phyloP scores from a whole-genome alignment of 164 flowering plant species.

The Cinnamomum chago region DNA sequence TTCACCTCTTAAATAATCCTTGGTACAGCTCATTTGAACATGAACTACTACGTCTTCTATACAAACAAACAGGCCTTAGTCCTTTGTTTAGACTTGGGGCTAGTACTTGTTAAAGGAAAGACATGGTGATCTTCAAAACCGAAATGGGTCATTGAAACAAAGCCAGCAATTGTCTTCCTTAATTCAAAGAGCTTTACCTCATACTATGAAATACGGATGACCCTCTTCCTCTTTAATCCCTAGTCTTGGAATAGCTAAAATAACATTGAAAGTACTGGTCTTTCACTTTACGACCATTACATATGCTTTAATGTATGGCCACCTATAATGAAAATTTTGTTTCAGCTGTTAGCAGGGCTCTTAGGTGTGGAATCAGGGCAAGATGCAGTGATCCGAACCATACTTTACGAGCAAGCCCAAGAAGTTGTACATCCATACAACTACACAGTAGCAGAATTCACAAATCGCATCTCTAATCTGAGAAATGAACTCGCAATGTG shows the following conservation, averaged over 20 bases:
- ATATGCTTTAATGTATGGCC: too few species aligned
- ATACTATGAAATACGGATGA: too few species aligned
- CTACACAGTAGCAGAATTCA: conserved; percentile 52
- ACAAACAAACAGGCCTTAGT: too few species aligned
- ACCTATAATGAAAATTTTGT: background rate
- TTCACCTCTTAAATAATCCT: too few species aligned
- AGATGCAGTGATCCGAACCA: conserved; percentile 48
- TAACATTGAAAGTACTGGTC: background rate
- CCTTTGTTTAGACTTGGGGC: too few species aligned
- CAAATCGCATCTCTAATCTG: conserved; percentile 31
- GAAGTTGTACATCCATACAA: conserved; percentile 39
- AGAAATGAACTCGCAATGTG: conserved; percentile 39
- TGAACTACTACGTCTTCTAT: too few species aligned
- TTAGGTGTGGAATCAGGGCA: conserved; percentile 70
- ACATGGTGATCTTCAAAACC: too few species aligned
- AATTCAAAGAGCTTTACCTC: too few species aligned
- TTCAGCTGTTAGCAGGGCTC: conserved; percentile 52
- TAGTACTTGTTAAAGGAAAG: too few species aligned
- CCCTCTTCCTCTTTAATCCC: background rate
- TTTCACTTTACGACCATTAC: background rate
- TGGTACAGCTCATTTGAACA: too few species aligned
- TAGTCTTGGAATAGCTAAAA: background rate
- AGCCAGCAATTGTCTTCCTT: too few species aligned
- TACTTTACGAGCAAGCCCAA: conserved; percentile 37
- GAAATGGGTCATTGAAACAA: too few species aligned